Percentiles rank a stretch among this genome's conserved stretches.
Conservation (phyloP, 1,139 yeast species). For the Entelexis sorbosivorans region DNA sequence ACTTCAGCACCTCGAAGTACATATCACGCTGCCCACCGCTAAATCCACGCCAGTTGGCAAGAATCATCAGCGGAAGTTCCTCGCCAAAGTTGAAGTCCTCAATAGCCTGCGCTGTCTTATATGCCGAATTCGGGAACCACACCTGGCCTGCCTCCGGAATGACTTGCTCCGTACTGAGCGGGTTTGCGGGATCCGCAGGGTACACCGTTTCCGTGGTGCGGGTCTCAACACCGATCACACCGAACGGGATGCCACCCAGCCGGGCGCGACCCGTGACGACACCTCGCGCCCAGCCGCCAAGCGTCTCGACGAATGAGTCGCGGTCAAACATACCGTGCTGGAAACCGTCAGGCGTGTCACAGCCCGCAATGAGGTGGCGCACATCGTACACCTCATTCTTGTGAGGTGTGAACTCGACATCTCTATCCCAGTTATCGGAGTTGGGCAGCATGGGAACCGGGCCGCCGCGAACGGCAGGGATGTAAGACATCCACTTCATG, state of each 20-base stretch:
- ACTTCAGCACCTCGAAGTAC: slow-evolving; percentile 95
- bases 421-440: slow-evolving; percentile 83
- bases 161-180: slow-evolving; percentile 76
- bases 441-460: slow-evolving; percentile 77
- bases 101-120: slow-evolving; percentile 97
- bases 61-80: slow-evolving; percentile 88
- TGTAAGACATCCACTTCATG: slow-evolving; percentile 90
- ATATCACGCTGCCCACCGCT: slow-evolving; percentile 99
- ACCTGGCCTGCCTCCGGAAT: slow-evolving; percentile 98
- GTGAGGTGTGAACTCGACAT: slow-evolving; percentile 67
- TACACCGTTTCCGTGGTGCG: slow-evolving; percentile 74
- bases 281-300: slow-evolving; percentile 97
- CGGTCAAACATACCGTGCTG: slow-evolving; percentile 85
- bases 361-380: slow-evolving; percentile 90
- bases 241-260: slow-evolving; percentile 95
- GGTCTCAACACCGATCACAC: slow-evolving; percentile 94
- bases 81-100: slow-evolving; percentile 96
- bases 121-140: slow-evolving; percentile 98
- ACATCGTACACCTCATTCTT: slow-evolving; percentile 75
- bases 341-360: slow-evolving; percentile 48
- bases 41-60: slow-evolving; percentile 99
- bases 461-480: slow-evolving; percentile 80
- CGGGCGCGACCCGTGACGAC: slow-evolving; percentile 98
- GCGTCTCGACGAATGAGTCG: slow-evolving; percentile 91
- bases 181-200: slow-evolving; percentile 98